Evolutionary conservation across 306 rosid species (phyloP).

Genomic region (Vigna angularis): DNA sequence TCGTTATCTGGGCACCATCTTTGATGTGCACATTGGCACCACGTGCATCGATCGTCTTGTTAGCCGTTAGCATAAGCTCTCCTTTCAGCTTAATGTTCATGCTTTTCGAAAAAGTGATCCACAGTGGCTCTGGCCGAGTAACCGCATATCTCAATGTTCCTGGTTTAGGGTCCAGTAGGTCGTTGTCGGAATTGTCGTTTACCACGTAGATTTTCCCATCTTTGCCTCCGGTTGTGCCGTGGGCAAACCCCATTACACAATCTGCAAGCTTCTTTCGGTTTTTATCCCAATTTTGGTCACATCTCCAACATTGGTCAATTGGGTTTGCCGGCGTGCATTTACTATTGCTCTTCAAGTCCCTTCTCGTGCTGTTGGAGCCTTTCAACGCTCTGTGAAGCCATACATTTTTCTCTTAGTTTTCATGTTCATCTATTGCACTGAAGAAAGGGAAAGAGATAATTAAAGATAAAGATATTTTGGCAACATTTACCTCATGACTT

Average conservation of each 20-base stretch:
- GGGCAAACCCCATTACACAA: conserved; percentile 54
- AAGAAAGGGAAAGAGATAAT: neutral
- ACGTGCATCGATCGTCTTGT: conserved; percentile 60
- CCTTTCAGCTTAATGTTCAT: conserved; percentile 45
- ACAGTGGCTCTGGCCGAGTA: conserved; percentile 47
- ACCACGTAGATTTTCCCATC: conserved; percentile 47
- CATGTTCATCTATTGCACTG: neutral
- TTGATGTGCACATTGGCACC: conserved; percentile 53
- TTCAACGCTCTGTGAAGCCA: conserved; percentile 28
- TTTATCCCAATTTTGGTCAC: conserved; percentile 51
- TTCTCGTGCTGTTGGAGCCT: conserved; percentile 42
- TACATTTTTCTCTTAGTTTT: neutral
- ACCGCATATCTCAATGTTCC: conserved; percentile 52
- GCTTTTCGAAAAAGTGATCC: conserved; percentile 48
- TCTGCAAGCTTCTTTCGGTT: conserved; percentile 54
- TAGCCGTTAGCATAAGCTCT: neutral
- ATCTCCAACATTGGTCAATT: conserved; percentile 59
- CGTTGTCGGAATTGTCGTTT: conserved; percentile 38
- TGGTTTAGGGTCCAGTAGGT: conserved; percentile 44
- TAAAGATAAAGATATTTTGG: neutral
- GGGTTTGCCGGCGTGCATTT: conserved; percentile 52
- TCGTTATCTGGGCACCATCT: conserved; percentile 56
- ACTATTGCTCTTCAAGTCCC: conserved; percentile 10
- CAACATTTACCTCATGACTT: conserved; percentile 5
- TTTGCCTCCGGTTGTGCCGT: conserved; percentile 52